Conservation (phyloP, 768 basidiomycete species). For the Mycena olivaceomarginata region DNA sequence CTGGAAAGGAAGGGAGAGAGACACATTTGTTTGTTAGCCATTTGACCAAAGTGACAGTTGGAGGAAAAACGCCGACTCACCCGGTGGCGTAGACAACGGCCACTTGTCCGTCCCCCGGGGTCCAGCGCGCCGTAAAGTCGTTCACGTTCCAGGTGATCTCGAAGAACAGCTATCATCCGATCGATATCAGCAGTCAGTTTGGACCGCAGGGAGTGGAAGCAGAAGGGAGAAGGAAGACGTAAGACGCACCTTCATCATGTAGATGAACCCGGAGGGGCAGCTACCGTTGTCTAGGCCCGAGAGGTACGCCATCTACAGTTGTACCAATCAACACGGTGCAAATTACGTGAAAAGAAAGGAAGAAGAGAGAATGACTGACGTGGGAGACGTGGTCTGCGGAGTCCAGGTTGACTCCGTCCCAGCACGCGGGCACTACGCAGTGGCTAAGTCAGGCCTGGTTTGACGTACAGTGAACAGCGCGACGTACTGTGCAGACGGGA, state of each 20-base stretch:
- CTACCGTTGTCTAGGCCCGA: conserved; percentile 45
- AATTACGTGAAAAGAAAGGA: too few species aligned
- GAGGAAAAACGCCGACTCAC: conserved; percentile 45
- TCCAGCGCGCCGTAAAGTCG: conserved; percentile 58
- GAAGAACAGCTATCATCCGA: background rate
- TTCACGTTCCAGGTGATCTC: conserved; percentile 65
- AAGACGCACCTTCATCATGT: conserved; percentile 55
- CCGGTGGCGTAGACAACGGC: conserved; percentile 67
- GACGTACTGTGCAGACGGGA: conserved; percentile 55
- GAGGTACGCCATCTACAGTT: conserved; percentile 19
- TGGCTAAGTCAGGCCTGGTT: background rate
- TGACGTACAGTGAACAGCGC: background rate
- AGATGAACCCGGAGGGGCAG: conserved; percentile 61
- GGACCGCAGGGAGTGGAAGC: background rate
- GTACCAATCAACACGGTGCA: background rate
- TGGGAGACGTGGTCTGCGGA: conserved; percentile 61
- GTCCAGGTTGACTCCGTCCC: conserved; percentile 64
- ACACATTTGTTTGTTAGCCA: background rate
- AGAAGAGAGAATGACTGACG: background rate
- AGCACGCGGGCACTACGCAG: conserved; percentile 53
- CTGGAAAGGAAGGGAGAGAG: conserved; percentile 49
- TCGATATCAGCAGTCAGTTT: background rate
- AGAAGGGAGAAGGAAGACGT: background rate
- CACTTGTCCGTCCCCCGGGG: conserved; percentile 54
- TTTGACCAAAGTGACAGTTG: too few species aligned